phyloP scores from a whole-genome alignment of 352 stramenopile genomes.

The Peronosclerospora sorghi region DNA sequence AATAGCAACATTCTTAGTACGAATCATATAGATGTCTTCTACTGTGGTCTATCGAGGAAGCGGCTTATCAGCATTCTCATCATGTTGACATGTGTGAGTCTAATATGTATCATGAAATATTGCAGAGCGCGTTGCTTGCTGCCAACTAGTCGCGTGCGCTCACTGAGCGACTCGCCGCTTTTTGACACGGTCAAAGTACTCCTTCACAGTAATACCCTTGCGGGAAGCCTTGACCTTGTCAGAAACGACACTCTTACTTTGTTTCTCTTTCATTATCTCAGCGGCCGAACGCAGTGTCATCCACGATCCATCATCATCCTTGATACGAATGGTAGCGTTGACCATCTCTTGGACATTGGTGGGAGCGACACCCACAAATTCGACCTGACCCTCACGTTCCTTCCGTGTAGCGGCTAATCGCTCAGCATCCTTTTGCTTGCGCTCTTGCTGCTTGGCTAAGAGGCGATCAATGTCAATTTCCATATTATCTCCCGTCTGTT shows the following conservation, averaged over 20 bases:
- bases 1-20: too few species aligned
- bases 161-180: constrained; percentile 50
- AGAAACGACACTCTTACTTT: constrained; percentile 50
- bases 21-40: too few species aligned
- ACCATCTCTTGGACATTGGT: constrained; percentile 60
- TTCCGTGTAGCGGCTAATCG: constrained; percentile 32
- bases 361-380: constrained; percentile 48
- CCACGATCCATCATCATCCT: constrained; percentile 76
- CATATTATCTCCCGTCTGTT: constrained; percentile 17
- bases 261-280: constrained; percentile 73
- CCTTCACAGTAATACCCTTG: constrained; percentile 75
- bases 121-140: too few species aligned
- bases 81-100: too few species aligned
- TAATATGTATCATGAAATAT: too few species aligned
- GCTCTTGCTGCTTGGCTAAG: constrained; percentile 57
- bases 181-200: constrained; percentile 83
- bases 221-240: constrained; percentile 56
- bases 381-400: constrained; percentile 37
- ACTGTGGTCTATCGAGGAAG: too few species aligned
- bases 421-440: constrained; percentile 42
- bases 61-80: too few species aligned
- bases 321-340: constrained; percentile 69
- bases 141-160: background rate
- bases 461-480: constrained; percentile 73
- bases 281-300: constrained; percentile 67